Evolutionary conservation across 345 rosid species (phyloP).

Genomic region (Linum lewisii): DNA sequence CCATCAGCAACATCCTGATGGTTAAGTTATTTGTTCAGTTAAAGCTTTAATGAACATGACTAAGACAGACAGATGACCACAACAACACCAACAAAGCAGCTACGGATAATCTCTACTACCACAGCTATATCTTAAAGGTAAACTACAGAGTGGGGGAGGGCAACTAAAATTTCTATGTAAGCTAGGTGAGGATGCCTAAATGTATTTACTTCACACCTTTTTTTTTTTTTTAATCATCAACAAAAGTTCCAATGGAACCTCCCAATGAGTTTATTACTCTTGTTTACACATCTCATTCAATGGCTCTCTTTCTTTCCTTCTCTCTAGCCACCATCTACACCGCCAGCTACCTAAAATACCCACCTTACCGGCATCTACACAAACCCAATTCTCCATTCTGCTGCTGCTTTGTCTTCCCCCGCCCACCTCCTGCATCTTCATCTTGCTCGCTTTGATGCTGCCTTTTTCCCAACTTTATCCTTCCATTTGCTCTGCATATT

Average conservation of each 20-base stretch:
- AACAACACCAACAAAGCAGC: too few relatives aligned
- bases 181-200: background rate
- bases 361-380: conserved; percentile 11
- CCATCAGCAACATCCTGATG: too few relatives aligned
- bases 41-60: too few relatives aligned
- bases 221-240: background rate
- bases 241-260: background rate
- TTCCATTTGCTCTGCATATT: conserved; percentile 68
- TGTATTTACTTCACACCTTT: background rate
- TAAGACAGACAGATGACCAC: too few relatives aligned
- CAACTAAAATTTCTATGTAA: background rate
- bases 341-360: conserved; percentile 9
- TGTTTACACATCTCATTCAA: too few relatives aligned
- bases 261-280: background rate
- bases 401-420: too few relatives aligned
- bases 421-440: background rate
- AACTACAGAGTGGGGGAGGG: background rate
- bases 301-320: background rate
- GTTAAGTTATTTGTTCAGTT: too few relatives aligned
- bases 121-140: background rate
- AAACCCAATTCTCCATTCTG: too few relatives aligned
- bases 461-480: conserved; percentile 37
- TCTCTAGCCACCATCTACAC: background rate
- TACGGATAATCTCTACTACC: too few relatives aligned
- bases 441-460: conserved; percentile 32